Conservation (phyloP, 148 eudicot species). For the Silene uniflora region DNA sequence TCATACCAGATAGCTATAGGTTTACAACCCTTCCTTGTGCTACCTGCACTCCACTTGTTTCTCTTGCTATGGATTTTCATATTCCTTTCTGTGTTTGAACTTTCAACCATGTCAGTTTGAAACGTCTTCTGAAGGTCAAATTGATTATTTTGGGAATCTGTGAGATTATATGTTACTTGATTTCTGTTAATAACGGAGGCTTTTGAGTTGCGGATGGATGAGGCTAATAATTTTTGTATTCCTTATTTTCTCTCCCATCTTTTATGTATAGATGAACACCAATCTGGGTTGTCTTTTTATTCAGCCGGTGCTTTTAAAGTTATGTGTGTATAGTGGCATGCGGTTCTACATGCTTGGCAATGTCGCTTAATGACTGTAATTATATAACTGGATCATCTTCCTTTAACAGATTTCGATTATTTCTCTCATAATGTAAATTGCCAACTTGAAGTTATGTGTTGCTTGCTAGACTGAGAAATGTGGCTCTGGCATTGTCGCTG, state of each 20-base stretch:
- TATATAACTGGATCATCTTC: not conserved
- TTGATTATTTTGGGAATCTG: not conserved
- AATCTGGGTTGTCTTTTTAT: not conserved
- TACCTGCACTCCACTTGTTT: no score
- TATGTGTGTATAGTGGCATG: not conserved
- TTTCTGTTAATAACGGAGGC: not conserved
- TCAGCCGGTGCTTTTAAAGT: not conserved
- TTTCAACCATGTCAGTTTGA: not conserved
- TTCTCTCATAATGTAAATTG: constrained; percentile 9
- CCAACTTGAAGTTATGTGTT: constrained; percentile 29
- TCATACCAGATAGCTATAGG: not conserved
- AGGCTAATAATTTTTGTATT: not conserved
- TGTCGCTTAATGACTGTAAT: constrained; percentile 13
- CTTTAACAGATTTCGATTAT: not conserved
- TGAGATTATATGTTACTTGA: not conserved
- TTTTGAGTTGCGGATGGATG: not conserved
- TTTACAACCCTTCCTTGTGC: no score
- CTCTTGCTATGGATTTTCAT: no score
- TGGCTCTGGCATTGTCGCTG: constrained; percentile 92
- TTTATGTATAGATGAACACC: not conserved
- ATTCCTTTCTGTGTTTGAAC: no score
- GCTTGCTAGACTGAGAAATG: constrained; percentile 89
- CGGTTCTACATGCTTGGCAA: not conserved
- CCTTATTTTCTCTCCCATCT: not conserved
- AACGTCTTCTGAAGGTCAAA: not conserved